Percentiles rank a stretch among this genome's conserved stretches.
Conservation (phyloP, 2,329 filamentous ascomycete species). For the Talaromyces pinophilus region DNA sequence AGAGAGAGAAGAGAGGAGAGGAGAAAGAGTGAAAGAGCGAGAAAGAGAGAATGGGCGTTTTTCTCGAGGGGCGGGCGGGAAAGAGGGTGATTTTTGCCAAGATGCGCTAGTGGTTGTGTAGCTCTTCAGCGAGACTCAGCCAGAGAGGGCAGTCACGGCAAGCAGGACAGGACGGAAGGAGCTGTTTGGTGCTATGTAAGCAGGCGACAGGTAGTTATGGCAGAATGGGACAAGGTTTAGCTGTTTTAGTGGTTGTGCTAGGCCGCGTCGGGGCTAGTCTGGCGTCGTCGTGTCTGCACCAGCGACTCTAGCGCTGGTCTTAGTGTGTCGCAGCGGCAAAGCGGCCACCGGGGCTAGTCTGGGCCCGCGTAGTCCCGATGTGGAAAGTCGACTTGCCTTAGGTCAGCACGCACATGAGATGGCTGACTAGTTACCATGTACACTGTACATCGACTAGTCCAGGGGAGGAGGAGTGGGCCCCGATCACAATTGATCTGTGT, state of each 20-base stretch:
- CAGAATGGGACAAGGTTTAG: slow-evolving; percentile 3
- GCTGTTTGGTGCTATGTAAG: background rate
- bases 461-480: slow-evolving; percentile 11
- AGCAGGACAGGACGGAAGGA: background rate
- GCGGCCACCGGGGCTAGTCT: slow-evolving; percentile 12
- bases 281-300: background rate
- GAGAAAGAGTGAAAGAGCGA: slow-evolving; percentile 21
- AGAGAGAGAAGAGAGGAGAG: slow-evolving; percentile 21
- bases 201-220: background rate
- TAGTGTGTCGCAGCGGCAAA: slow-evolving; percentile 11
- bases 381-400: slow-evolving; percentile 1
- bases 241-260: slow-evolving; percentile 5
- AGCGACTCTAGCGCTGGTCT: background rate
- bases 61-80: slow-evolving; percentile 36
- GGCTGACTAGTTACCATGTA: background rate
- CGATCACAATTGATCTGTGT: slow-evolving; percentile 11
- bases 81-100: slow-evolving; percentile 37
- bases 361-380: slow-evolving; percentile 2
- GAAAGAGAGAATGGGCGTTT: slow-evolving; percentile 27
- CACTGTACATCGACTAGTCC: background rate
- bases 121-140: slow-evolving; percentile 18
- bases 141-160: background rate
- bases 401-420: slow-evolving; percentile 6
- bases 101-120: slow-evolving; percentile 40
- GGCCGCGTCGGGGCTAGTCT: background rate